Base-by-base conservation (phyloP, 345 rosid genomes). In the Acer saccharum region DNA sequence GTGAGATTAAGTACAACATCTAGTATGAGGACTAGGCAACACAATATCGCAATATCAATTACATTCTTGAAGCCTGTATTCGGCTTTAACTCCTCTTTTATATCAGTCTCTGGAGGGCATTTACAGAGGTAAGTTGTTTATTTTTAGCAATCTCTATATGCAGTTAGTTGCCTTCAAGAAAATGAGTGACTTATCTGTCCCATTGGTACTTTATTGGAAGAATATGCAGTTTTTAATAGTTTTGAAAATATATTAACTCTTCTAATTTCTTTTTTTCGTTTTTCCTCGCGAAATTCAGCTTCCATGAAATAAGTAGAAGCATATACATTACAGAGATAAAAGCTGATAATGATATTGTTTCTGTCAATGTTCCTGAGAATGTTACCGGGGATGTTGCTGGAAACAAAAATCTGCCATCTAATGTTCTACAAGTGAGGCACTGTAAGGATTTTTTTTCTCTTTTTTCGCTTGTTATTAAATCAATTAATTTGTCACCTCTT, bases 321-420 rank as follows among this genome's bases (percentile, higher is more conserved):
- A 82, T 78, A 76, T 93, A 89, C 83, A 74, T 83, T 66, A 82
- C 84, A 61, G 91, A 92, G 84, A 85, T 95, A 80, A 77, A 85
- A 80, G 93, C 91, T 72, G 86, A 84, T 80, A 84, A 75, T 17
- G 84, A 79, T 54, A 35, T 76, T 48, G 69, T 92, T 35, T 83
- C 89, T 27, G 78, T 95, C 64, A 91, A 70, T 81, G 73, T 93
- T 85, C 97, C 94, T 35, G 94, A 88, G 84, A 93, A 95, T 77
- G 89, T 86, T 60, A 93, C 94, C 57, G 90, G 83, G 57, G 98
- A 95, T 89, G 90, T 95, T 32, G 92, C 98, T 11, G 99, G 97
- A 78, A 95, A 95, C 84, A 88, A 80, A 71, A 95, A 93, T 77
- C 78, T 87, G 14, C 86, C 94, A 54, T 95, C 97, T 25, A 89